Evolutionary conservation across 2,329 filamentous ascomycete species (phyloP).

Genomic region (Colletotrichum gigasporum): DNA sequence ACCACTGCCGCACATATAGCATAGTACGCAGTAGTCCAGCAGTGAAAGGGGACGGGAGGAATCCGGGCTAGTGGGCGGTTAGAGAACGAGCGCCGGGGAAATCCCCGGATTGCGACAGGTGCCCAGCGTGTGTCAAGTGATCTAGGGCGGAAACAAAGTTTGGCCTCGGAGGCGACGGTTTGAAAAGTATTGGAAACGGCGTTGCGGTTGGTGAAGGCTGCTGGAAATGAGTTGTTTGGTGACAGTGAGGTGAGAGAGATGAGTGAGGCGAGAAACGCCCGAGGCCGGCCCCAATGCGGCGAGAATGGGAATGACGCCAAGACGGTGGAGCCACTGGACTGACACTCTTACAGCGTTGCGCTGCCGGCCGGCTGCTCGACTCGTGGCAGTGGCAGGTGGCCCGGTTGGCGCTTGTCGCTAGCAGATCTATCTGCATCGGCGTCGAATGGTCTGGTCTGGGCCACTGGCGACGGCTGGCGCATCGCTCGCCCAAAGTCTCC

Average conservation of each 20-base stretch:
- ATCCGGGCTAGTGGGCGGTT: not conserved
- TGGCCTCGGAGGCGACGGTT: conserved; percentile 2
- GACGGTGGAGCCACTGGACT: not conserved
- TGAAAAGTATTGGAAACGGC: not conserved
- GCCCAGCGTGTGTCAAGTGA: conserved; percentile 22
- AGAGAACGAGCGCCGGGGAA: conserved; percentile 1
- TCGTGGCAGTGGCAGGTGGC: conserved; percentile 7
- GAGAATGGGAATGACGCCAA: conserved; percentile 6
- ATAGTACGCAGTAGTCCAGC: not conserved
- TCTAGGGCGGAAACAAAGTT: conserved; percentile 22
- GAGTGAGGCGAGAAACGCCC: not conserved
- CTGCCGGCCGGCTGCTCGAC: not conserved
- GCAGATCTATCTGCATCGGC: not conserved
- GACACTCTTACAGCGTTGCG: not conserved
- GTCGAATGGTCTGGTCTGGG: not conserved
- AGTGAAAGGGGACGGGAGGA: not conserved
- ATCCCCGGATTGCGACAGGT: conserved; percentile 1
- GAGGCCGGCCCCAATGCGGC: not conserved
- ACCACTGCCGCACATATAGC: too few relatives aligned
- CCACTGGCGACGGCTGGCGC: not conserved
- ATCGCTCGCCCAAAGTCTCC: too few relatives aligned
- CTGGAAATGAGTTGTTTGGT: not conserved
- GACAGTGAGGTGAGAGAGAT: not conserved
- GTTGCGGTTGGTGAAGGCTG: not conserved
- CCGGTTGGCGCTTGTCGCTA: not conserved